Evolutionary conservation across 495 filamentous ascomycete species (phyloP).

Genomic region (Filosporella fistucella): DNA sequence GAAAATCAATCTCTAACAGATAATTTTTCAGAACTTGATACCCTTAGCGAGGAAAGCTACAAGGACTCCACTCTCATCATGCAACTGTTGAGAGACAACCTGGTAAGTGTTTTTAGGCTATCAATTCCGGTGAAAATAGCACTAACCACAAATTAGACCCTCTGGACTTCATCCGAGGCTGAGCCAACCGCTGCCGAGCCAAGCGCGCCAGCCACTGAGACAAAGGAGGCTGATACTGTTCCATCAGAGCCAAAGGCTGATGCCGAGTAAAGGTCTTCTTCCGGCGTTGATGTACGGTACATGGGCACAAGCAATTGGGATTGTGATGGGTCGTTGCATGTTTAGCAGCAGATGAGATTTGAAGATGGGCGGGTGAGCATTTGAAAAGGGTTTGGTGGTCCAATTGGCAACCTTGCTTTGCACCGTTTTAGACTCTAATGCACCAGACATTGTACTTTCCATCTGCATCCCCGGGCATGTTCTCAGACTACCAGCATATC

Average conservation of each 20-base stretch:
- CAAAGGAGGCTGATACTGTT: conserved; percentile 27
- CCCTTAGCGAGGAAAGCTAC: conserved; percentile 99
- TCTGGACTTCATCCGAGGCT: conserved; percentile 98
- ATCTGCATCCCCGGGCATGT: conserved; percentile 1
- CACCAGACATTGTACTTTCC: conserved; percentile 20
- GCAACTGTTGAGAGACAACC: conserved; percentile 97
- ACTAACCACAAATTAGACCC: conserved; percentile 57
- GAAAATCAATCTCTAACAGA: conserved; percentile 6
- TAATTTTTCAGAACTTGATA: conserved; percentile 82
- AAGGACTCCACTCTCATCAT: conserved; percentile 99
- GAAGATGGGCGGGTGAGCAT: conserved; percentile 12
- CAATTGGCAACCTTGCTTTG: conserved; percentile 21
- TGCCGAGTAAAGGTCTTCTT: conserved; percentile 21
- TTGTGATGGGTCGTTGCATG: conserved; percentile 23
- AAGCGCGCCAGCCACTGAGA: conserved; percentile 35
- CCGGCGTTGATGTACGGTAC: conserved; percentile 26
- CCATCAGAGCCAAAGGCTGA: conserved; percentile 20
- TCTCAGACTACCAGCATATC: conserved; percentile 10
- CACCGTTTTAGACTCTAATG: conserved; percentile 24
- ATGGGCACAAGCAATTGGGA: conserved; percentile 16
- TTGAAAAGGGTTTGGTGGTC: conserved; percentile 21
- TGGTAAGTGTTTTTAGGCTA: conserved; percentile 82
- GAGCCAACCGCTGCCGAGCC: conserved; percentile 67
- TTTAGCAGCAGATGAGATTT: conserved; percentile 22
- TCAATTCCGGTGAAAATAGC: background rate